These are phyloP conservation scores for Aspergillus hancockii DNA, from an alignment of 495 filamentous ascomycete species.

Conservation along the genomic window DNA sequence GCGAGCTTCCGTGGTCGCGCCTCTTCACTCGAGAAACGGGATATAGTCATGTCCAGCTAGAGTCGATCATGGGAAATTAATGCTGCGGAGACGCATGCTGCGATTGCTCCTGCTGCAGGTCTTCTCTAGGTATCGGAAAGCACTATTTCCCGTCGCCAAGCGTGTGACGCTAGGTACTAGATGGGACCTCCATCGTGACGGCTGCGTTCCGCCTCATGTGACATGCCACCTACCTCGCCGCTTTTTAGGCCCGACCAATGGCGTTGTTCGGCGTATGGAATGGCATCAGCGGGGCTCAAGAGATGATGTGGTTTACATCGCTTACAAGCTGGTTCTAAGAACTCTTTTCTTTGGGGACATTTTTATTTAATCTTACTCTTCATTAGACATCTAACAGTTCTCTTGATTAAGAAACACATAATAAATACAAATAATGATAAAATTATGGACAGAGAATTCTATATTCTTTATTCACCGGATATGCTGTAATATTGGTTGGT, in stretches of 20 bases:
- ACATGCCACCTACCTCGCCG: slow-evolving; percentile 4
- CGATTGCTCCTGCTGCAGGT: slow-evolving; percentile 5
- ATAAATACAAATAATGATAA: slow-evolving; percentile 3
- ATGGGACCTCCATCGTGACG: neutral
- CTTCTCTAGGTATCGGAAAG: neutral
- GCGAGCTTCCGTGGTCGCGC: slow-evolving; percentile 21
- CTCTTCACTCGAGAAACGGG: slow-evolving; percentile 15
- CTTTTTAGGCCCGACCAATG: neutral
- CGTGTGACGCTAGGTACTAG: slow-evolving; percentile 8
- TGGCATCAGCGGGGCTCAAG: too few relatives aligned
- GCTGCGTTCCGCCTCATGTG: slow-evolving; percentile 21
- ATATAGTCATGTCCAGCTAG: slow-evolving; percentile 21
- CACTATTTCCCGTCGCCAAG: slow-evolving; percentile 12
- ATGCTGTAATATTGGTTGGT: neutral
- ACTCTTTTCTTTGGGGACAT: neutral
- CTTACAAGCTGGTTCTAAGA: neutral
- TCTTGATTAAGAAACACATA: neutral
- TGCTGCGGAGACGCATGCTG: slow-evolving; percentile 1
- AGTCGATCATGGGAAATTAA: neutral
- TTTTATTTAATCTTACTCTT: neutral
- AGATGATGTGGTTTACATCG: too few relatives aligned
- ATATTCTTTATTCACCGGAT: neutral
- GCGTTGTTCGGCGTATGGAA: slow-evolving; percentile 1
- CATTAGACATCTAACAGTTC: neutral
- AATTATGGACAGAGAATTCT: slow-evolving; percentile 3